phyloP scores from a whole-genome alignment of 2,329 filamentous ascomycete genomes.

The Colletotrichum liriopes region DNA sequence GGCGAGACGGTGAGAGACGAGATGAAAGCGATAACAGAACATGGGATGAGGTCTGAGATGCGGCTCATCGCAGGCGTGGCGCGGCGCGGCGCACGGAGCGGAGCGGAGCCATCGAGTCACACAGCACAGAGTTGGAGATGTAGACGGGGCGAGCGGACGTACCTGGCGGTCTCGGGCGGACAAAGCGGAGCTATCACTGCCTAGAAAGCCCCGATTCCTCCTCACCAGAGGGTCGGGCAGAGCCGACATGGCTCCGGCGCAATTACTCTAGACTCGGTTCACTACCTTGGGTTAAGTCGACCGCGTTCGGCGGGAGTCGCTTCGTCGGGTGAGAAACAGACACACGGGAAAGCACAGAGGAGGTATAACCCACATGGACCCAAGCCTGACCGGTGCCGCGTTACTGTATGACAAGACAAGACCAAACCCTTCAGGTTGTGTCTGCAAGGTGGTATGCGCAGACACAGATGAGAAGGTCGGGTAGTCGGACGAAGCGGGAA shows the following conservation, averaged over 20 bases:
- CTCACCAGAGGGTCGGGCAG: constrained; percentile 49
- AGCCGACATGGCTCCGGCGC: constrained; percentile 50
- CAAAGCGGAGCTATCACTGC: constrained; percentile 66
- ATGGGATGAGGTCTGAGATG: neutral
- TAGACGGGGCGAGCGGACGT: constrained; percentile 44
- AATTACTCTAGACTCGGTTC: neutral
- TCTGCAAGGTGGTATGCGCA: neutral
- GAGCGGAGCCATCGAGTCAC: neutral
- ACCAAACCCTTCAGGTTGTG: neutral
- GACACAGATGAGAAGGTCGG: constrained; percentile 4
- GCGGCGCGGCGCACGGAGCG: neutral
- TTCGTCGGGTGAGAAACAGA: constrained; percentile 8
- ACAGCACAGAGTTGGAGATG: neutral
- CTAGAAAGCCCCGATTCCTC: constrained; percentile 66
- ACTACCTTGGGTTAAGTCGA: neutral
- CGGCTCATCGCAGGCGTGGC: neutral
- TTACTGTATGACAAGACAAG: neutral
- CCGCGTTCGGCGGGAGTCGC: neutral
- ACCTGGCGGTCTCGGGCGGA: constrained; percentile 65
- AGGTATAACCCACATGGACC: neutral
- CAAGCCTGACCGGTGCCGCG: neutral
- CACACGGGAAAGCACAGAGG: neutral
- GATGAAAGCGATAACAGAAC: constrained; percentile 14
- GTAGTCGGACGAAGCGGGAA: constrained; percentile 12
- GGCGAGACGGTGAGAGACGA: neutral